Percentiles rank a stretch among this genome's conserved stretches.
These are phyloP conservation scores for Fraxinus floribunda DNA, from an alignment of 305 asterid species.

Conservation along the genomic window DNA sequence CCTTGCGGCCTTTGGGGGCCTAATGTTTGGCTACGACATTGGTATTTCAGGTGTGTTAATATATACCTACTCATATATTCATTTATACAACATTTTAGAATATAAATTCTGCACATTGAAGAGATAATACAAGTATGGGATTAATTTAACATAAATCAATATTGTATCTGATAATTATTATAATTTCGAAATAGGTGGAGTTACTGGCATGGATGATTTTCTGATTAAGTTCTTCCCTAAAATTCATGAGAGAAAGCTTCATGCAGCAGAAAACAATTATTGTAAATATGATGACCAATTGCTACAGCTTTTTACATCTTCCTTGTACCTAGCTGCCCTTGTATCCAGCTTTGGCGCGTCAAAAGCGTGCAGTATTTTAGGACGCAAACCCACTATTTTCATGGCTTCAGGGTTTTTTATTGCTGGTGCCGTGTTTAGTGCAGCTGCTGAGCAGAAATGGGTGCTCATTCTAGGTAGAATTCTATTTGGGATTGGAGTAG, in stretches of 20 bases:
- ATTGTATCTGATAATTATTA: neutral
- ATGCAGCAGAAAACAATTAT: conserved; percentile 48
- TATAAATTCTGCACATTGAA: neutral
- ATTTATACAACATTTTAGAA: neutral
- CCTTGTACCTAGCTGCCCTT: conserved; percentile 65
- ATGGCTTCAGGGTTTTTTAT: conserved; percentile 51
- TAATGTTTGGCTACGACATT: conserved; percentile 55
- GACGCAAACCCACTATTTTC: conserved; percentile 57
- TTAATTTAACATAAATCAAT: neutral
- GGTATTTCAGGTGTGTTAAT: conserved; percentile 57
- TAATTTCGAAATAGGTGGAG: conserved; percentile 44
- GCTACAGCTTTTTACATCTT: conserved; percentile 81
- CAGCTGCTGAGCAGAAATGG: conserved; percentile 24
- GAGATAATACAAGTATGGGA: neutral
- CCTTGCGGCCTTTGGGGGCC: conserved; percentile 54
- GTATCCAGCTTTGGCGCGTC: conserved; percentile 72
- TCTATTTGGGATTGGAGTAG: conserved; percentile 70
- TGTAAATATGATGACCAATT: conserved; percentile 69
- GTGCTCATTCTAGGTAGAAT: conserved; percentile 63
- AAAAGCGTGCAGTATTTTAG: conserved; percentile 42
- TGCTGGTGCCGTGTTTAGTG: conserved; percentile 45
- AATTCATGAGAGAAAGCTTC: conserved; percentile 38
- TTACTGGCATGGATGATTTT: conserved; percentile 68
- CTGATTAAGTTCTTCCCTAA: conserved; percentile 49
- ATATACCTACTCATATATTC: neutral